A percentile compares a stretch with the other conserved stretches of the same genome.
Evolutionary conservation across 2,329 filamentous ascomycete species (phyloP).

Genomic region (Phialophora chinensis): DNA sequence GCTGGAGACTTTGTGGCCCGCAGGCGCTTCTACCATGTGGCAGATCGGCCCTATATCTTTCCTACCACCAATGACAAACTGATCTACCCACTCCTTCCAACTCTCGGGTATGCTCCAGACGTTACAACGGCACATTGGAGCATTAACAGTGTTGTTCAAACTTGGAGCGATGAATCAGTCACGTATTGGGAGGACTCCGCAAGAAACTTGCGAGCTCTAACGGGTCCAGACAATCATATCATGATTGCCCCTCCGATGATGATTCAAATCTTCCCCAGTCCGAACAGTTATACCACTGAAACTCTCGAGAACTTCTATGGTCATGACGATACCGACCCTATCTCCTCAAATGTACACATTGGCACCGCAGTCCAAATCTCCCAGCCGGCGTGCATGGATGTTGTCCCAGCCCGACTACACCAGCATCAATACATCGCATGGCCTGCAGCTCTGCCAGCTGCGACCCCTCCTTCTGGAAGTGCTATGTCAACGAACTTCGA

Average conservation of each 20-base stretch:
- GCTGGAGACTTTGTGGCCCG: background rate
- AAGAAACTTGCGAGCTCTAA: background rate
- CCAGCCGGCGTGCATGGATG: background rate
- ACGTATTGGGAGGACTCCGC: conserved; percentile 1
- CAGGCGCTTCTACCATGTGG: background rate
- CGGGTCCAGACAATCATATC: background rate
- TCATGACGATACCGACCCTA: background rate
- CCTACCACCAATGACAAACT: background rate
- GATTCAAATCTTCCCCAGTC: background rate
- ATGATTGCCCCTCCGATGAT: background rate
- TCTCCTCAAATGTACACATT: background rate
- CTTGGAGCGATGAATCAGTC: background rate
- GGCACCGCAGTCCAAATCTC: background rate
- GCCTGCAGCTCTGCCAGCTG: background rate
- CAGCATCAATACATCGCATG: conserved; percentile 9
- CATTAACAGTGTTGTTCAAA: conserved; percentile 1
- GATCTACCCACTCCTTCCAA: conserved; percentile 14
- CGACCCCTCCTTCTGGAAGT: background rate
- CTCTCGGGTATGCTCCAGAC: background rate
- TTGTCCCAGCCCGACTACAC: conserved; percentile 11
- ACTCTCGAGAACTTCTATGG: background rate
- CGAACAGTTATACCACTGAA: background rate
- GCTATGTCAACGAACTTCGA: background rate
- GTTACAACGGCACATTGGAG: background rate
- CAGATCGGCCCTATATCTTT: background rate